These are phyloP conservation scores for Teunomyces panamensis DNA, from an alignment of 805 yeast genomes.

Conservation along the genomic window DNA sequence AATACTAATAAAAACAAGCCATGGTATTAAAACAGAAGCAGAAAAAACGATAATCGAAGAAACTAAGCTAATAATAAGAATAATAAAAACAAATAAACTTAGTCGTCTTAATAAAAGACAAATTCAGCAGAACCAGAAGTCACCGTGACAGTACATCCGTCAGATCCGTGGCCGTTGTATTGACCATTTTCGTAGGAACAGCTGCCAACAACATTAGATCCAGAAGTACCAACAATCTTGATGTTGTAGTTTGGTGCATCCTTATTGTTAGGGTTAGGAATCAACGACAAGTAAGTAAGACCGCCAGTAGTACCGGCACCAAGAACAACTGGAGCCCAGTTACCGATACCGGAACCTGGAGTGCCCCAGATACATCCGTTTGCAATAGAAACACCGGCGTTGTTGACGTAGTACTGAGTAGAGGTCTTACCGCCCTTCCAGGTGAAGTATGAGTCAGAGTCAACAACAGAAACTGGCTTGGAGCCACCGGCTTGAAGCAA, in stretches of 20 bases:
- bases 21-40: conserved; percentile 5
- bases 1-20: background rate
- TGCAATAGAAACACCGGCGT: conserved; percentile 67
- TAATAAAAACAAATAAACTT: background rate
- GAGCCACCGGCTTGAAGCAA: conserved; percentile 52
- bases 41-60: conserved; percentile 1
- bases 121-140: conserved; percentile 59
- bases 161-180: conserved; percentile 54
- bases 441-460: conserved; percentile 53
- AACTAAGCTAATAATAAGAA: background rate
- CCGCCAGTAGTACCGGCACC: conserved; percentile 73
- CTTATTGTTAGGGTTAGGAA: conserved; percentile 74
- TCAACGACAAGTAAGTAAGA: conserved; percentile 63
- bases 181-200: conserved; percentile 43
- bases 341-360: conserved; percentile 58
- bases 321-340: conserved; percentile 76
- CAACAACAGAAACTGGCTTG: conserved; percentile 57
- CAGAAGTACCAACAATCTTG: conserved; percentile 44
- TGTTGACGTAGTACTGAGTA: conserved; percentile 72
- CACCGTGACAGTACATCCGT: conserved; percentile 78
- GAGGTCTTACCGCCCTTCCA: conserved; percentile 68
- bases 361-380: conserved; percentile 76
- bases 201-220: conserved; percentile 34
- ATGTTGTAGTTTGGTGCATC: conserved; percentile 40
- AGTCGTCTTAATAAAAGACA: conserved; percentile 44